These are phyloP conservation scores for Tylopilus subfusipes DNA, from an alignment of 768 basidiomycete species.

Conservation along the genomic window DNA sequence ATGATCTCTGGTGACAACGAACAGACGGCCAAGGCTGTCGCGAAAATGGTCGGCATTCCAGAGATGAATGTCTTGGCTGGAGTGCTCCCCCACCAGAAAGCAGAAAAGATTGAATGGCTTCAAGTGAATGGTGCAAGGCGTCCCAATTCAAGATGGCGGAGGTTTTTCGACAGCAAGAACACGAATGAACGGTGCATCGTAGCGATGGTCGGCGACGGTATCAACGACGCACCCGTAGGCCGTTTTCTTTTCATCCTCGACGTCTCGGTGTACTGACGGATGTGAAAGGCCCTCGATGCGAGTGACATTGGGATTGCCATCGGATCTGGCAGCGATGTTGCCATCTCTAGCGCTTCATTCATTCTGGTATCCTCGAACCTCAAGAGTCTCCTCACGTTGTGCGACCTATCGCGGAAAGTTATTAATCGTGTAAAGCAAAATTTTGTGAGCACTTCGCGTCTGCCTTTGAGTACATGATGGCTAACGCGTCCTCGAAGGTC, in stretches of 20 bases:
- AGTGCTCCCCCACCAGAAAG: conserved; percentile 80
- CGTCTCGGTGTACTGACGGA: conserved; percentile 3
- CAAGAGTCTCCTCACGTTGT: conserved; percentile 53
- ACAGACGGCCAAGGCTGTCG: conserved; percentile 69
- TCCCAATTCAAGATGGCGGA: conserved; percentile 26
- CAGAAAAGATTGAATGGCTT: conserved; percentile 57
- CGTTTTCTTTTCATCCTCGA: background rate
- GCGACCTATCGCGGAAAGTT: conserved; percentile 59
- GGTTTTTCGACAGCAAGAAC: conserved; percentile 16
- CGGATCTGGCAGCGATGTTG: conserved; percentile 69
- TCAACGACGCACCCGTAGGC: conserved; percentile 59
- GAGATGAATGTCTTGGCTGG: conserved; percentile 71
- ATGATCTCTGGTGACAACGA: conserved; percentile 83
- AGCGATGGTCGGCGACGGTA: conserved; percentile 59
- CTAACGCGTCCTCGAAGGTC: conserved; percentile 34
- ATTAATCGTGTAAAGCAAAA: conserved; percentile 72
- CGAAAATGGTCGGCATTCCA: conserved; percentile 61
- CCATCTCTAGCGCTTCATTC: conserved; percentile 77
- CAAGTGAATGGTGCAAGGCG: conserved; percentile 43
- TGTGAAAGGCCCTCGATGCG: conserved; percentile 45
- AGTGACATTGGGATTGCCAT: conserved; percentile 62
- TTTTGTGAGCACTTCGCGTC: conserved; percentile 48
- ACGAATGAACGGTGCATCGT: conserved; percentile 43
- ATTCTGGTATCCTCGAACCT: conserved; percentile 72
- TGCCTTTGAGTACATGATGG: background rate